These are phyloP conservation scores for Plenodomus lindquistii DNA, from an alignment of 2,329 filamentous ascomycete genomes.

Conservation along the genomic window DNA sequence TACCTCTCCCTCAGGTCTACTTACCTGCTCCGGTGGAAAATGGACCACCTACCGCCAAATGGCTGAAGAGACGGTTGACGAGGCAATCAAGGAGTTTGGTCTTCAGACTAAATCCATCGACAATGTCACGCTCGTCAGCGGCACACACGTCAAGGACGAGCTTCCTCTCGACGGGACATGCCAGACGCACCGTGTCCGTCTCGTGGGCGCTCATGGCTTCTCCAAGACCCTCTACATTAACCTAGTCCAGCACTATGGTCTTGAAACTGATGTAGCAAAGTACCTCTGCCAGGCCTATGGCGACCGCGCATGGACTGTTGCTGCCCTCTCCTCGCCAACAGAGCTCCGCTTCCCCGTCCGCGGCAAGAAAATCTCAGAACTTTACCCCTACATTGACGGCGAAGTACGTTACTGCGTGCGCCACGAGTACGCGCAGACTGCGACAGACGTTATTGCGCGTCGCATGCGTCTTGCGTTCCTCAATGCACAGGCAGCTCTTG, in stretches of 20 bases:
- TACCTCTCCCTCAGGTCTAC: conserved; percentile 74
- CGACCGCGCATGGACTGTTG: conserved; percentile 90
- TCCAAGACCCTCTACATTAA: conserved; percentile 94
- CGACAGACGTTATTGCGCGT: conserved; percentile 83
- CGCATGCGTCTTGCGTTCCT: conserved; percentile 85
- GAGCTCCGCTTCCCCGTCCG: conserved; percentile 79
- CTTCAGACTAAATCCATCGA: conserved; percentile 61
- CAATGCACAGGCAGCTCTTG: conserved; percentile 87
- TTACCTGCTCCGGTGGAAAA: conserved; percentile 87
- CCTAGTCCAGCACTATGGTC: conserved; percentile 87
- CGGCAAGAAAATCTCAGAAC: conserved; percentile 74
- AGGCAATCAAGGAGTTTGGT: conserved; percentile 70
- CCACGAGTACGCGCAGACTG: conserved; percentile 90
- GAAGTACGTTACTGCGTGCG: conserved; percentile 86
- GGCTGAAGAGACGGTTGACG: conserved; percentile 87
- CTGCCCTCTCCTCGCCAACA: conserved; percentile 76
- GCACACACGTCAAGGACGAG: conserved; percentile 73
- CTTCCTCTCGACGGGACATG: conserved; percentile 73
- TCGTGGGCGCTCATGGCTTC: conserved; percentile 84
- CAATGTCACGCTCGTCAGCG: conserved; percentile 69
- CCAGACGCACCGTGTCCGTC: conserved; percentile 80
- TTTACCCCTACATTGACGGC: conserved; percentile 91
- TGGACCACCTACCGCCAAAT: conserved; percentile 95
- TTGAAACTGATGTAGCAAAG: conserved; percentile 90
- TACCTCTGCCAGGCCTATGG: conserved; percentile 88